Evolutionary conservation across 2,329 filamentous ascomycete species (phyloP).

Genomic region (Phaeosphaeria sp.): DNA sequence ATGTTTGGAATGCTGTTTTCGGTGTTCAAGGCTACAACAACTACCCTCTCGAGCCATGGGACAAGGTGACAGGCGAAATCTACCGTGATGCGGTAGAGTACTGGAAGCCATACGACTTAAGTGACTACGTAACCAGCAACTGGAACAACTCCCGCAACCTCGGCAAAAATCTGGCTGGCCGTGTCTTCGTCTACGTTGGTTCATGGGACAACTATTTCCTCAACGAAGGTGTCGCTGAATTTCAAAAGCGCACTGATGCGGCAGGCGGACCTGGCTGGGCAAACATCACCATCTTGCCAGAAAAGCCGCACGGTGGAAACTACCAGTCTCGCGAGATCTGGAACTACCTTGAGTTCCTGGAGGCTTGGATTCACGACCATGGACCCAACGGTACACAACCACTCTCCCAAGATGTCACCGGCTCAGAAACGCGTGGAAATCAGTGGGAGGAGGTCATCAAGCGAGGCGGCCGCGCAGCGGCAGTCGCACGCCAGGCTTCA

Average conservation of each 20-base stretch:
- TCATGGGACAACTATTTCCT: slow-evolving; percentile 45
- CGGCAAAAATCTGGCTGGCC: slow-evolving; percentile 36
- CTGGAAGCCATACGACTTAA: slow-evolving; percentile 48
- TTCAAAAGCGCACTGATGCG: slow-evolving; percentile 42
- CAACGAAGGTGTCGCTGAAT: slow-evolving; percentile 46
- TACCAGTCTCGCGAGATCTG: slow-evolving; percentile 41
- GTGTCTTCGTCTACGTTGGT: slow-evolving; percentile 48
- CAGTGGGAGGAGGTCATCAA: slow-evolving; percentile 43
- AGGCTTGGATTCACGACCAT: slow-evolving; percentile 40
- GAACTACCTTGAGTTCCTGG: slow-evolving; percentile 44
- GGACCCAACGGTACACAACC: slow-evolving; percentile 39
- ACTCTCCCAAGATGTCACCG: slow-evolving; percentile 25
- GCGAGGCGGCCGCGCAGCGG: slow-evolving; percentile 42
- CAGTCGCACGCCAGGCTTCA: slow-evolving; percentile 38
- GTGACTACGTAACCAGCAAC: slow-evolving; percentile 41
- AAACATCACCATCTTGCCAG: slow-evolving; percentile 44
- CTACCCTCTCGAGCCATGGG: slow-evolving; percentile 49
- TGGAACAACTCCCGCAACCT: slow-evolving; percentile 43
- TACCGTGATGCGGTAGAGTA: slow-evolving; percentile 45
- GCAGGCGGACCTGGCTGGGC: slow-evolving; percentile 45
- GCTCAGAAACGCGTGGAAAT: slow-evolving; percentile 36
- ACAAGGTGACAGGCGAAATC: slow-evolving; percentile 49
- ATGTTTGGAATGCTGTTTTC: slow-evolving; percentile 49
- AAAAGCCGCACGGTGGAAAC: slow-evolving; percentile 41
- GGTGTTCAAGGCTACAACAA: slow-evolving; percentile 46